phyloP scores from a whole-genome alignment of 2,329 filamentous ascomycete genomes.

The Xylariaceae sp. region DNA sequence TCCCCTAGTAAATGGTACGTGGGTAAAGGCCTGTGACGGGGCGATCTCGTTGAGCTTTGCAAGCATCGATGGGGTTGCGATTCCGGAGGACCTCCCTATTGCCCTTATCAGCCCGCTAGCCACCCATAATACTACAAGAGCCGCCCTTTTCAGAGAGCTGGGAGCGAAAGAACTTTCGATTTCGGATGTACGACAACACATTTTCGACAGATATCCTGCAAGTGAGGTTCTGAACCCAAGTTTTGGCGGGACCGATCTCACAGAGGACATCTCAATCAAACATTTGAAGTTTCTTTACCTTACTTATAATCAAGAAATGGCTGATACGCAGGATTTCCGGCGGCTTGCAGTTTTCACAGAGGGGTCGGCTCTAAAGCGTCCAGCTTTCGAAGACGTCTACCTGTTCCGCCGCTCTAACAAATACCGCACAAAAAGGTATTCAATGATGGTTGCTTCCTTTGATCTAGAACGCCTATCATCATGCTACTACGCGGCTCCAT shows the following conservation, averaged over 20 bases:
- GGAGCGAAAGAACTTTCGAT: background rate
- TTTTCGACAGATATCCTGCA: constrained; percentile 1
- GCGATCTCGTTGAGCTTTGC: constrained; percentile 16
- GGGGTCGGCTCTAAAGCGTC: background rate
- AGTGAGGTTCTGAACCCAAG: background rate
- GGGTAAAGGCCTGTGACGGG: constrained; percentile 16
- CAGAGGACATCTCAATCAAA: background rate
- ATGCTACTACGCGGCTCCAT: constrained; percentile 15
- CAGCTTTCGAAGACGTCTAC: constrained; percentile 9
- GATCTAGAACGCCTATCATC: background rate
- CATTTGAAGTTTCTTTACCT: constrained; percentile 9
- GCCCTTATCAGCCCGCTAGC: background rate
- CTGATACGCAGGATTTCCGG: background rate
- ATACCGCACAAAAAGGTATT: constrained; percentile 22
- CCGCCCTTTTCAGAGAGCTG: constrained; percentile 1
- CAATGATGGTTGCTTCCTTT: constrained; percentile 6
- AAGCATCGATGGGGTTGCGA: constrained; percentile 12
- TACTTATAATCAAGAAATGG: constrained; percentile 2
- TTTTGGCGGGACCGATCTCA: background rate
- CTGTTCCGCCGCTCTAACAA: constrained; percentile 11
- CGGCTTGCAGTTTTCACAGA: background rate
- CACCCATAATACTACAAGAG: background rate
- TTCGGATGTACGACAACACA: background rate
- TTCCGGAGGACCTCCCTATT: constrained; percentile 11
- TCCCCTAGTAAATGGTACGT: constrained; percentile 28